Evolutionary conservation across 2,329 filamentous ascomycete genomes (phyloP).

Genomic region (Penicillium brevicompactum): DNA sequence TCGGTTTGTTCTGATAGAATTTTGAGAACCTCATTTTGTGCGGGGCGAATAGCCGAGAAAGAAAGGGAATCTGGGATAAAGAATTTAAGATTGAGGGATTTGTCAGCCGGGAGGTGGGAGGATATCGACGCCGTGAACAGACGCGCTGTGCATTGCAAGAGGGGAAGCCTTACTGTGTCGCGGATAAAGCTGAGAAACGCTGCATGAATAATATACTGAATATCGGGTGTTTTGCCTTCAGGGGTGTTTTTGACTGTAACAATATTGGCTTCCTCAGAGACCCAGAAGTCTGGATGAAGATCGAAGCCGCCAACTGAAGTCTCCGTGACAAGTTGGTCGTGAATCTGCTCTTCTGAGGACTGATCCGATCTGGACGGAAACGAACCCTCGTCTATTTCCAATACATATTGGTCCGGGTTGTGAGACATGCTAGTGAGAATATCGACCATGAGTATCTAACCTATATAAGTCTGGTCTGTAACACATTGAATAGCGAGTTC

Average conservation of each 20-base stretch:
- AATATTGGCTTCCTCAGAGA: constrained; percentile 7
- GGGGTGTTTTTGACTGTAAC: constrained; percentile 16
- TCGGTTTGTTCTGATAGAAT: constrained; percentile 1
- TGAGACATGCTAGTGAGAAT: not conserved
- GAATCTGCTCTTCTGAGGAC: constrained; percentile 12
- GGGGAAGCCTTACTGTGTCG: not conserved
- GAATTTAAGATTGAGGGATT: constrained; percentile 3
- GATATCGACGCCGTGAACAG: constrained; percentile 11
- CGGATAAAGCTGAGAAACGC: constrained; percentile 14
- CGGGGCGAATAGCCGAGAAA: not conserved
- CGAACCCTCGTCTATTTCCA: constrained; percentile 15
- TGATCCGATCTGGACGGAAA: not conserved
- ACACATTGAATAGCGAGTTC: constrained; percentile 6
- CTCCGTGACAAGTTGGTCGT: constrained; percentile 14
- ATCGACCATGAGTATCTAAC: constrained; percentile 15
- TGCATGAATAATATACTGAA: constrained; percentile 18
- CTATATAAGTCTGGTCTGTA: not conserved
- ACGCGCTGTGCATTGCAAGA: constrained; percentile 15
- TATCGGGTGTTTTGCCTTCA: constrained; percentile 5
- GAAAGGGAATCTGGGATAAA: no score
- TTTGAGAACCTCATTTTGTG: constrained; percentile 3
- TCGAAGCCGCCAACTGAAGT: constrained; percentile 7
- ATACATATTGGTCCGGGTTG: constrained; percentile 1
- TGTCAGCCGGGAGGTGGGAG: constrained; percentile 7
- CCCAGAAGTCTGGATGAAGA: constrained; percentile 4